Conservation (phyloP, 192 early-diverging fungal genomes). For the Glomus cerebriforme region DNA sequence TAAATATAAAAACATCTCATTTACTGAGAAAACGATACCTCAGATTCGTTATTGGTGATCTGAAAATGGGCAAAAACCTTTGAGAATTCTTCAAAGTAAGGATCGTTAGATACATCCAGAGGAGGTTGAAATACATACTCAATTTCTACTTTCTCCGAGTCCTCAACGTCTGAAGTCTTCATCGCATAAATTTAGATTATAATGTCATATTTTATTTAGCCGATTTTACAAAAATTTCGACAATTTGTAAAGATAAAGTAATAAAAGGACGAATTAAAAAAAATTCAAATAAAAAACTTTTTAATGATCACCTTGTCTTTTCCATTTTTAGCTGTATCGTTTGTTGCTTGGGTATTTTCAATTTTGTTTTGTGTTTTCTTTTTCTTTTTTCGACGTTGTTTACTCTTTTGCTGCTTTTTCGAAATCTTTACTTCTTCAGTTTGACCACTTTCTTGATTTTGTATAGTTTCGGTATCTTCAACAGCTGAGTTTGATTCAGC, state of each 20-base stretch:
- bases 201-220: neutral
- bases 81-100: conserved; percentile 46
- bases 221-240: neutral
- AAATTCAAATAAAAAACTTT: neutral
- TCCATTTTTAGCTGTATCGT: neutral
- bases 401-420: neutral
- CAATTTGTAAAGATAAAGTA: neutral
- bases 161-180: conserved; percentile 2
- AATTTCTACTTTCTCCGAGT: conserved; percentile 29
- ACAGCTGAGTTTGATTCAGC: too few species aligned
- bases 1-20: conserved; percentile 12
- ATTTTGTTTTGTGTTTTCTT: neutral
- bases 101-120: conserved; percentile 36
- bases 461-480: too few species aligned
- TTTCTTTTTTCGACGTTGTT: neutral
- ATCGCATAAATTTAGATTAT: neutral
- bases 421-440: neutral
- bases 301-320: neutral
- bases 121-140: conserved; percentile 35
- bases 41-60: conserved; percentile 35
- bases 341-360: neutral
- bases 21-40: conserved; percentile 36
- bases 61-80: conserved; percentile 50
- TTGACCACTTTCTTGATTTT: too few species aligned
- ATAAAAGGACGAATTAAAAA: neutral